A percentile compares a stretch with the other conserved stretches of the same genome.
Conservation (phyloP, 2,329 filamentous ascomycete genomes). For the Hymenotorrendiella dingleyae region DNA sequence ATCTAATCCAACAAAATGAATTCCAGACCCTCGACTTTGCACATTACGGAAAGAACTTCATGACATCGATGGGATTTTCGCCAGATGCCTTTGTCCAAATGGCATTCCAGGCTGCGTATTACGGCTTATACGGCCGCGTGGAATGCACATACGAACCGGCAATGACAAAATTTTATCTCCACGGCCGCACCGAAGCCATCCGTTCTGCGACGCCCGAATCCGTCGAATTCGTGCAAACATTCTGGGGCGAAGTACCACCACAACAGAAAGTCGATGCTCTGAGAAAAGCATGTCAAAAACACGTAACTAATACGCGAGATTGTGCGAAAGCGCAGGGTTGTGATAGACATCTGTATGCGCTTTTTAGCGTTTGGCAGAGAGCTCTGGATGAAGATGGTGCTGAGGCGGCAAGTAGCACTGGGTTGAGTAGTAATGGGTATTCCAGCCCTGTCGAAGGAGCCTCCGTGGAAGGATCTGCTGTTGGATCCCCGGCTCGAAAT, state of each 20-base stretch:
- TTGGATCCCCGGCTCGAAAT: conserved; percentile 48
- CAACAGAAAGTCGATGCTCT: conserved; percentile 82
- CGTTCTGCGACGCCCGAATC: conserved; percentile 78
- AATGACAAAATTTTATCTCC: conserved; percentile 93
- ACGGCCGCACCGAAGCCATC: conserved; percentile 92
- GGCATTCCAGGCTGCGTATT: conserved; percentile 98
- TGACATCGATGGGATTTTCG: conserved; percentile 94
- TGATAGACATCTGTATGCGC: conserved; percentile 86
- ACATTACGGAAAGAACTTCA: conserved; percentile 93
- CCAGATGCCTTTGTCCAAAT: conserved; percentile 98
- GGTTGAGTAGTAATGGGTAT: conserved; percentile 53
- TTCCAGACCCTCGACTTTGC: conserved; percentile 87
- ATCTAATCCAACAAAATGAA: conserved; percentile 94
- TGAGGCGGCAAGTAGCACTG: conserved; percentile 44
- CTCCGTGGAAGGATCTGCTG: conserved; percentile 41
- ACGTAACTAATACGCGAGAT: conserved; percentile 72
- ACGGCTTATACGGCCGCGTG: conserved; percentile 86
- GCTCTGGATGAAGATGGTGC: conserved; percentile 67
- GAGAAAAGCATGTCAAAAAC: conserved; percentile 74
- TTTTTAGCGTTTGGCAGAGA: conserved; percentile 93
- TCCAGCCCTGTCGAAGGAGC: conserved; percentile 48
- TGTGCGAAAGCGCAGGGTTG: conserved; percentile 88
- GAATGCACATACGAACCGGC: conserved; percentile 97
- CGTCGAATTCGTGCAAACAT: conserved; percentile 83
- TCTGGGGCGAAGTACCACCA: conserved; percentile 87